Percentiles rank a stretch among this genome's conserved stretches.
Evolutionary conservation across 2,329 filamentous ascomycete genomes (phyloP).

Genomic region (Annulohypoxylon truncatum): DNA sequence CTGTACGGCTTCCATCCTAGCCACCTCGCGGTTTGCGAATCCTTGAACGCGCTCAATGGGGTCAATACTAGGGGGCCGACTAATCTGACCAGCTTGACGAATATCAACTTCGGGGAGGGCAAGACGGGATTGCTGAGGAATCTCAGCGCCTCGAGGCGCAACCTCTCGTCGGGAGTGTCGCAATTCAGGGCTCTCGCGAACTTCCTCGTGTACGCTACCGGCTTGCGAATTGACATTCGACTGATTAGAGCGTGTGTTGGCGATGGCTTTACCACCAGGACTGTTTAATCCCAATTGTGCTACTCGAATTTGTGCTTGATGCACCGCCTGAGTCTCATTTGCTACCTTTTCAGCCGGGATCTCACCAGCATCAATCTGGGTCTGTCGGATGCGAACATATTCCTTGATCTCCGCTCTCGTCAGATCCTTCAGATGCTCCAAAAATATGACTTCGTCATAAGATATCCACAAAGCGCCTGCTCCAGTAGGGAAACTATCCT

Average conservation of each 20-base stretch:
- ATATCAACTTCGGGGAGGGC: conserved; percentile 52
- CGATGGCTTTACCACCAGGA: conserved; percentile 28
- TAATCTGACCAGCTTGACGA: conserved; percentile 52
- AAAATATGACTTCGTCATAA: conserved; percentile 70
- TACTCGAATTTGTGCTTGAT: conserved; percentile 61
- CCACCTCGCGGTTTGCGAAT: conserved; percentile 64
- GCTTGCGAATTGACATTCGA: conserved; percentile 20
- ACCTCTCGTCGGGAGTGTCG: conserved; percentile 57
- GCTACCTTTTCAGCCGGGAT: conserved; percentile 57
- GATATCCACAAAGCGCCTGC: conserved; percentile 72
- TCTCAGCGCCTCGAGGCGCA: conserved; percentile 43
- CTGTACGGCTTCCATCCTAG: conserved; percentile 63
- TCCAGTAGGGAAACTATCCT: conserved; percentile 70
- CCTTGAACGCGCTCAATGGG: conserved; percentile 61
- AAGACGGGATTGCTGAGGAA: conserved; percentile 49
- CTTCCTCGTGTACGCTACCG: conserved; percentile 37
- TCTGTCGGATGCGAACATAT: conserved; percentile 71
- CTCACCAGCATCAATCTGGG: conserved; percentile 67
- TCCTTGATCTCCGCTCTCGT: conserved; percentile 70
- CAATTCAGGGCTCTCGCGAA: conserved; percentile 50
- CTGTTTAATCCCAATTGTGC: conserved; percentile 45
- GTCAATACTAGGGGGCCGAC: conserved; percentile 49
- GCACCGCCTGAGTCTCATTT: conserved; percentile 65
- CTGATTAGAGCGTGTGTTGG: conserved; percentile 9
- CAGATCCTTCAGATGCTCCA: conserved; percentile 64